Evolutionary conservation across 441 rosid species (phyloP).

Genomic region (Brassica hybrid): DNA sequence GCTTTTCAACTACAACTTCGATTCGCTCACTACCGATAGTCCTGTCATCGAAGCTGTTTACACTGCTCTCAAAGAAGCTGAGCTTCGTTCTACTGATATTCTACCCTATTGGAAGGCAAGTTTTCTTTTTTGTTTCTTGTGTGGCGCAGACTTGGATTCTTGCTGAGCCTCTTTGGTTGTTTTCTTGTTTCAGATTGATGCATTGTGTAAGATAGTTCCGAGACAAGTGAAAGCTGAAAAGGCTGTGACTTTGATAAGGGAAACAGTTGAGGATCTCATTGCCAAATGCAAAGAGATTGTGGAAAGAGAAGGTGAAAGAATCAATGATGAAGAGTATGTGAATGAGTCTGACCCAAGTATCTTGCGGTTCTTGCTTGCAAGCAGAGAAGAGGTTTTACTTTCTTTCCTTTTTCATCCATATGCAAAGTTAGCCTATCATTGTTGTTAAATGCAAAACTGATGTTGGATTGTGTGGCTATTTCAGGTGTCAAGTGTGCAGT

Average conservation of each 20-base stretch:
- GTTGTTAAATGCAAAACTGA: slow-evolving; percentile 1
- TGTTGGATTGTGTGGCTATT: slow-evolving; percentile 15
- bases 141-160: slow-evolving; percentile 13
- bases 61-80: slow-evolving; percentile 92
- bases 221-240: slow-evolving; percentile 93
- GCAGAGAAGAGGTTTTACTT: slow-evolving; percentile 86
- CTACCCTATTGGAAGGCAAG: slow-evolving; percentile 95
- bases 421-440: no score
- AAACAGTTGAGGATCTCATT: slow-evolving; percentile 85
- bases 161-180: slow-evolving; percentile 19
- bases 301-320: slow-evolving; percentile 88
- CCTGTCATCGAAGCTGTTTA: slow-evolving; percentile 94
- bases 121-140: slow-evolving; percentile 19
- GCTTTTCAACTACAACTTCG: slow-evolving; percentile 82
- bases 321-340: slow-evolving; percentile 84
- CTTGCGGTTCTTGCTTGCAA: slow-evolving; percentile 91
- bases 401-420: neutral
- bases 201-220: slow-evolving; percentile 83
- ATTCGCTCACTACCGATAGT: slow-evolving; percentile 78
- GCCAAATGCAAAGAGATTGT: slow-evolving; percentile 84
- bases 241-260: slow-evolving; percentile 73
- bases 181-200: slow-evolving; percentile 50
- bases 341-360: slow-evolving; percentile 92
- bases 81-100: slow-evolving; percentile 88
- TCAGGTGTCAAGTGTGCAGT: slow-evolving; percentile 82